phyloP scores from a whole-genome alignment of 176 grass and related monocot genomes.

The Pontederia crassipes region DNA sequence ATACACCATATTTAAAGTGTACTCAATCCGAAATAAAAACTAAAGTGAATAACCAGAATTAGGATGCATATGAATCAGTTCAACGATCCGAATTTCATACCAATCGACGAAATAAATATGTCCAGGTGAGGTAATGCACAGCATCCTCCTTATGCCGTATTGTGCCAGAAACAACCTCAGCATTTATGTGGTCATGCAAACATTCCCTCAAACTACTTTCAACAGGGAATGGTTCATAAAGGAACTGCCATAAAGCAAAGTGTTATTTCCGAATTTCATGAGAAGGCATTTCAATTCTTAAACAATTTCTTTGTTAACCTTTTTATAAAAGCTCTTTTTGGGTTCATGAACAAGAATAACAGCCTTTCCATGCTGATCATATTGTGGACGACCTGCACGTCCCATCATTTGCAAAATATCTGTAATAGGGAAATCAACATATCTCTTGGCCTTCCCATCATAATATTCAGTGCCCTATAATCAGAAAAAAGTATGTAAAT shows the following conservation, averaged over 20 bases:
- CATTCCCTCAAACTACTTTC: constrained; percentile 96
- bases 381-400: constrained; percentile 87
- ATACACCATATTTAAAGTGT: too few relatives aligned
- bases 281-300: constrained; percentile 11
- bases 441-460: constrained; percentile 98
- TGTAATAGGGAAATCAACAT: constrained; percentile 91
- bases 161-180: constrained; percentile 86
- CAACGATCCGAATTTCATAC: constrained; percentile 29
- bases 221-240: constrained; percentile 94
- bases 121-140: constrained; percentile 97
- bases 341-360: constrained; percentile 99
- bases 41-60: not conserved
- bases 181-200: constrained; percentile 96
- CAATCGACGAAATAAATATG: constrained; percentile 84
- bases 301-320: constrained; percentile 39
- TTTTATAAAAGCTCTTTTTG: constrained; percentile 99
- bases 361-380: constrained; percentile 98
- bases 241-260: constrained; percentile 54
- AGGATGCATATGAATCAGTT: not conserved
- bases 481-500: constrained; percentile 3
- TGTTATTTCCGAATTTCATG: constrained; percentile 28
- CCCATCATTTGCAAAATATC: constrained; percentile 99
- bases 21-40: not conserved
- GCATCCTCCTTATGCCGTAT: constrained; percentile 92
- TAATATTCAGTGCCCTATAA: constrained; percentile 88